Evolutionary conservation across 495 filamentous ascomycete species (phyloP).

Genomic region (Xylaria flabelliformis): DNA sequence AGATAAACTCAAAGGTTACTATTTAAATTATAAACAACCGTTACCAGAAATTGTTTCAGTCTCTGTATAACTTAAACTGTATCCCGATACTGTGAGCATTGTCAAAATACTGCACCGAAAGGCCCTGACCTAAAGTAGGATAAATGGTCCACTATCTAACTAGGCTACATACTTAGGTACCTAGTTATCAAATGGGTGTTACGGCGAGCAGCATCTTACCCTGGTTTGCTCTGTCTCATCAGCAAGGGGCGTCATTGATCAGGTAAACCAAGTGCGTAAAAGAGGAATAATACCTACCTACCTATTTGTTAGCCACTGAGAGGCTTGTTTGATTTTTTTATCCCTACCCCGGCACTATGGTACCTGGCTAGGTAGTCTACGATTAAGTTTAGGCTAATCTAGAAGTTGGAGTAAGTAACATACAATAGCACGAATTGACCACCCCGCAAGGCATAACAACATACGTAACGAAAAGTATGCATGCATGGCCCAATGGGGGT

Average conservation of each 20-base stretch:
- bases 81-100: background rate
- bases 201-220: background rate
- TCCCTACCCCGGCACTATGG: background rate
- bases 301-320: too few relatives aligned
- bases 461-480: too few relatives aligned
- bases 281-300: background rate
- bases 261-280: background rate
- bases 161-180: too few relatives aligned
- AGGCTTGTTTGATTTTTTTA: too few relatives aligned
- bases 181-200: background rate
- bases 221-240: background rate
- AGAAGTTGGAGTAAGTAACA: background rate
- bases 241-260: background rate
- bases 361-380: background rate
- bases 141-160: background rate
- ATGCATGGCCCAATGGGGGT: background rate
- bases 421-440: background rate
- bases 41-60: background rate
- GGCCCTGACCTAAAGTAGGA: background rate
- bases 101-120: background rate
- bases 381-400: conserved; percentile 7
- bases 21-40: background rate
- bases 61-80: background rate
- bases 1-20: background rate
- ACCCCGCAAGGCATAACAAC: background rate